Conservation (phyloP, 768 basidiomycete genomes). For the Cyathus striatus region DNA sequence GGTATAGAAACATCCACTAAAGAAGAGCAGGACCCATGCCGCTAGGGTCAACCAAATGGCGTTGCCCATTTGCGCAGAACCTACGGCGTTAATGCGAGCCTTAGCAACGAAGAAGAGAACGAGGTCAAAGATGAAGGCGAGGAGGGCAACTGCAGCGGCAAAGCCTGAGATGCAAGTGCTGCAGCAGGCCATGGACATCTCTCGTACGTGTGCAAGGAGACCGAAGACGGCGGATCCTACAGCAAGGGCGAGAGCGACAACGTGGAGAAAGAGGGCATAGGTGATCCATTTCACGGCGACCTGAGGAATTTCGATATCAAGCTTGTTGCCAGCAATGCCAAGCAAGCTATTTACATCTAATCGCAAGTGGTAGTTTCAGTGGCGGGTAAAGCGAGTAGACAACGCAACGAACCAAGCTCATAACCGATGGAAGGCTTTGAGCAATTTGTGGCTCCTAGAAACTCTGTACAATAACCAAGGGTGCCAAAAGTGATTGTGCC, state of each 20-base stretch:
- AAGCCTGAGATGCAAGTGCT: conserved; percentile 79
- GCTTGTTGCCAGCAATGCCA: conserved; percentile 65
- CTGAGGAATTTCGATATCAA: conserved; percentile 67
- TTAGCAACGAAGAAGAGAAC: conserved; percentile 88
- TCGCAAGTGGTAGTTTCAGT: conserved; percentile 5
- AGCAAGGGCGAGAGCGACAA: conserved; percentile 77
- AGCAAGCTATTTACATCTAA: too few species aligned
- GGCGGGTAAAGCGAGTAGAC: conserved; percentile 1
- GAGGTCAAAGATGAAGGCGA: conserved; percentile 92
- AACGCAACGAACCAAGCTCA: conserved; percentile 58
- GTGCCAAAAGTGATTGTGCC: conserved; percentile 83
- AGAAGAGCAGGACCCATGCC: conserved; percentile 82
- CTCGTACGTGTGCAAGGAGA: conserved; percentile 81
- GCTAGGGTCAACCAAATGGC: conserved; percentile 90
- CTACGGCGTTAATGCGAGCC: conserved; percentile 76
- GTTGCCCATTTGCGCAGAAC: conserved; percentile 76
- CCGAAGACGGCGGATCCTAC: conserved; percentile 75
- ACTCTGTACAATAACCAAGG: conserved; percentile 78
- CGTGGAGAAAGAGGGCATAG: conserved; percentile 87
- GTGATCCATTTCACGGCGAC: conserved; percentile 94
- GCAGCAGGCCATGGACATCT: conserved; percentile 81
- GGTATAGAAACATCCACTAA: conserved; percentile 85
- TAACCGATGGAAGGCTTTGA: conserved; percentile 83
- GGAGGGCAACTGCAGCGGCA: conserved; percentile 70
- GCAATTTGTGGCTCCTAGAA: conserved; percentile 58